Evolutionary conservation across 1,284 basidiomycete genomes (phyloP).

Genomic region (Ceratobasidium sp.): DNA sequence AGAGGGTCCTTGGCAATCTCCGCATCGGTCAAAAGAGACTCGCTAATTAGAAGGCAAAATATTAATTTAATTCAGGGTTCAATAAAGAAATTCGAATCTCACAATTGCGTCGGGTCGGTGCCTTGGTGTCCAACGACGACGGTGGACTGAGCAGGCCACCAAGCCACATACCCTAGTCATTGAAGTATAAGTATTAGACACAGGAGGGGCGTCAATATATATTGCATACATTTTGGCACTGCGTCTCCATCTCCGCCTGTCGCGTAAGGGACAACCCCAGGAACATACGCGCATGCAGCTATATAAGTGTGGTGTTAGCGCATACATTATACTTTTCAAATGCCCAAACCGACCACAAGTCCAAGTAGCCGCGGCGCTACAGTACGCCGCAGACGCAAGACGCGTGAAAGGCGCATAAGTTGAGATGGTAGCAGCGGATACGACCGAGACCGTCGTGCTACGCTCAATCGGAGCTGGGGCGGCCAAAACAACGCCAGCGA

Average conservation of each 20-base stretch:
- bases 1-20: neutral
- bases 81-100: neutral
- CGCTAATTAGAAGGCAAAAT: neutral
- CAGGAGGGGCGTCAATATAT: neutral
- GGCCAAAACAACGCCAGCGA: constrained; percentile 23
- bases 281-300: constrained; percentile 32
- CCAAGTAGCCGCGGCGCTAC: constrained; percentile 20
- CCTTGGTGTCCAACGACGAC: constrained; percentile 45
- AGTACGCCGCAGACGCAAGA: constrained; percentile 33
- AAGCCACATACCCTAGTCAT: constrained; percentile 34
- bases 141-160: constrained; percentile 39
- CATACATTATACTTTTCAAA: neutral
- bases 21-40: constrained; percentile 40
- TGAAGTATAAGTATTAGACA: neutral
- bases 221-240: constrained; percentile 30
- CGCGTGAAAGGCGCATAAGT: constrained; percentile 27
- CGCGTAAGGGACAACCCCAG: constrained; percentile 43
- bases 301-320: neutral
- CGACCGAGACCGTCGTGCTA: constrained; percentile 17
- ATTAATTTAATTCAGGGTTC: neutral
- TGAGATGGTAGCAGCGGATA: constrained; percentile 21
- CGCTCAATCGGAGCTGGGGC: constrained; percentile 24
- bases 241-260: constrained; percentile 44
- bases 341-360: too few species aligned
- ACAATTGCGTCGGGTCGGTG: constrained; percentile 45